Conservation (phyloP, 148 eudicot species). For the Fagopyrum esculentum region DNA sequence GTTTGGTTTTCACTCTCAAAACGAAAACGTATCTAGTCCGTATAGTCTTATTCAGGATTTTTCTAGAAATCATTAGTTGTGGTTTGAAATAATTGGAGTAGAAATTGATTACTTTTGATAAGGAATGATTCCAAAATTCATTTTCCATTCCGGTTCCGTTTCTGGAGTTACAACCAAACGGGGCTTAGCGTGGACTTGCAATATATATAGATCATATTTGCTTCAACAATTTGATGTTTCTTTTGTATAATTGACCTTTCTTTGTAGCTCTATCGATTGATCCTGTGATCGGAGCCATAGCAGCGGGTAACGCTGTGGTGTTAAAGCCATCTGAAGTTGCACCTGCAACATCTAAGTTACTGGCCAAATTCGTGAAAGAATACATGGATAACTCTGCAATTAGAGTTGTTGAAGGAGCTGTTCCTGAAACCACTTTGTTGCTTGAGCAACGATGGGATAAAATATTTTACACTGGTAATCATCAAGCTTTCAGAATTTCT, state of each 20-base stretch:
- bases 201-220: too few relatives aligned
- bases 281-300: slow-evolving; percentile 64
- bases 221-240: background rate
- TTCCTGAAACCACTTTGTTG: slow-evolving; percentile 43
- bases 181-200: too few relatives aligned
- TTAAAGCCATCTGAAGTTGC: slow-evolving; percentile 64
- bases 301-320: slow-evolving; percentile 62
- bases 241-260: background rate
- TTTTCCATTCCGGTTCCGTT: too few relatives aligned
- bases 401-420: slow-evolving; percentile 54
- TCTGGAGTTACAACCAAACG: too few relatives aligned
- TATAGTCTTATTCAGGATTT: too few relatives aligned
- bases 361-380: slow-evolving; percentile 28
- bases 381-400: slow-evolving; percentile 51
- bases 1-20: too few relatives aligned
- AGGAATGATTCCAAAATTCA: too few relatives aligned
- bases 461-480: slow-evolving; percentile 62
- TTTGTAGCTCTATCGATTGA: slow-evolving; percentile 45
- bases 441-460: slow-evolving; percentile 61
- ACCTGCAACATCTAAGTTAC: slow-evolving; percentile 48
- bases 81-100: too few relatives aligned
- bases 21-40: too few relatives aligned
- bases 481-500: background rate
- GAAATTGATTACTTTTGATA: too few relatives aligned
- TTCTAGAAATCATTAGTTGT: too few relatives aligned